These are phyloP conservation scores for Clarireedia homoeocarpa DNA, from an alignment of 2,329 filamentous ascomycete species.

Conservation along the genomic window DNA sequence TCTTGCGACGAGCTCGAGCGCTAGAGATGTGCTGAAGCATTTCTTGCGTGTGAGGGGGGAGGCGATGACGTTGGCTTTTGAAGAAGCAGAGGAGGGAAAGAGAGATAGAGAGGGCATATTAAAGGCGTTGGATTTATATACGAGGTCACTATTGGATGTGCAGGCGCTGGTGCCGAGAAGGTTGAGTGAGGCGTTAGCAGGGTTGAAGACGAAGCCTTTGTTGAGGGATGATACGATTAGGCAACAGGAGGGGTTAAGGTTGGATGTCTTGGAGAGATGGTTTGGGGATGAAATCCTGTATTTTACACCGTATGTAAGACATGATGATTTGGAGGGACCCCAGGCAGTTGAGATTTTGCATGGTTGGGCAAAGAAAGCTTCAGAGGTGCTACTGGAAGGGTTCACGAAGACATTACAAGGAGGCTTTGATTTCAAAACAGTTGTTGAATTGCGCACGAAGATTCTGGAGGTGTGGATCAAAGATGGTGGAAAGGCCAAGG, in stretches of 20 bases:
- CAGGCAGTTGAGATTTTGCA: constrained; percentile 54
- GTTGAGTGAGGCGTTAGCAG: constrained; percentile 60
- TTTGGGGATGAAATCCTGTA: constrained; percentile 74
- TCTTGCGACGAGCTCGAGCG: constrained; percentile 70
- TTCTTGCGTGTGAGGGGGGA: constrained; percentile 68
- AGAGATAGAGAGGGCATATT: constrained; percentile 42
- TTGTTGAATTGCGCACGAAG: constrained; percentile 61
- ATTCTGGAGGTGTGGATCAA: constrained; percentile 70
- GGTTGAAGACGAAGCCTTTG: constrained; percentile 62
- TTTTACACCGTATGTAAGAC: constrained; percentile 80
- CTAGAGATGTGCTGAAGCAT: constrained; percentile 69
- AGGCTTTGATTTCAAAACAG: constrained; percentile 57
- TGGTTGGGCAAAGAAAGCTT: constrained; percentile 55
- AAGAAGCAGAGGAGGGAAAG: constrained; percentile 38
- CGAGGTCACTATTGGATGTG: constrained; percentile 68
- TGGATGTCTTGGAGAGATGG: constrained; percentile 75
- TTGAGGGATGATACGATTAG: constrained; percentile 63
- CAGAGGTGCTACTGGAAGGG: constrained; percentile 52
- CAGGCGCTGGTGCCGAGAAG: constrained; percentile 67
- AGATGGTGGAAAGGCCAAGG: constrained; percentile 54
- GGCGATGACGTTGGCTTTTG: constrained; percentile 57
- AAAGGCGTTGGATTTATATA: constrained; percentile 62
- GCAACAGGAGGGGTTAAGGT: constrained; percentile 58
- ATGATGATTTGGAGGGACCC: constrained; percentile 62
- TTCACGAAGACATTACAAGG: constrained; percentile 51